Conservation (phyloP, 306 rosid species). For the Cucumis hystrix region DNA sequence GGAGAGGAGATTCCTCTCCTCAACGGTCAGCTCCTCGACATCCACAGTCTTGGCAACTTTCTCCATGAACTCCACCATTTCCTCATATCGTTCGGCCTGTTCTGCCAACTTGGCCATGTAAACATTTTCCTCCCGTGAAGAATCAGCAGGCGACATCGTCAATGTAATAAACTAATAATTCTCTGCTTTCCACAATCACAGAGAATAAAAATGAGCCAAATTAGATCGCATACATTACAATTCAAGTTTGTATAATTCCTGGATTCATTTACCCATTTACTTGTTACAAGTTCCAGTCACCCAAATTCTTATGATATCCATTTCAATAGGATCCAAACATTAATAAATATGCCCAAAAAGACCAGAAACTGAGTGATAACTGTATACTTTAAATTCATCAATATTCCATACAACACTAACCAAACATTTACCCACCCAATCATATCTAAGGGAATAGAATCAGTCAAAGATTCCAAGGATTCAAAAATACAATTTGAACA, state of each 20-base stretch:
- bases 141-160: conserved; percentile 36
- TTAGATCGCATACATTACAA: not conserved
- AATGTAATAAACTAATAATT: not conserved
- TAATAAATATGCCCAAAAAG: not conserved
- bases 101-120: conserved; percentile 91
- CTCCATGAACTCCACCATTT: conserved; percentile 98
- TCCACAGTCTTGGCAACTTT: conserved; percentile 78
- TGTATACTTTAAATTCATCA: not conserved
- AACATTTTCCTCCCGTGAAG: conserved; percentile 76
- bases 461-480: not conserved
- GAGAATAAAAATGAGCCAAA: not conserved
- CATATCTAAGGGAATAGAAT: not conserved
- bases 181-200: not conserved
- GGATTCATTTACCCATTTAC: not conserved
- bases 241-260: not conserved
- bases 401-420: not conserved
- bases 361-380: not conserved
- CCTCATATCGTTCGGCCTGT: conserved; percentile 87
- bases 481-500: not conserved
- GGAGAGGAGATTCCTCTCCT: conserved; percentile 85
- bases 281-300: not conserved
- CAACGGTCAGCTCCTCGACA: conserved; percentile 70
- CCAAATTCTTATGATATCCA: not conserved
- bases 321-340: not conserved
- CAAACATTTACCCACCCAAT: not conserved